Percentiles rank a stretch among this genome's conserved stretches.
phyloP scores from a whole-genome alignment of 108 stramenopile species.

The Skeletonema menzelii region DNA sequence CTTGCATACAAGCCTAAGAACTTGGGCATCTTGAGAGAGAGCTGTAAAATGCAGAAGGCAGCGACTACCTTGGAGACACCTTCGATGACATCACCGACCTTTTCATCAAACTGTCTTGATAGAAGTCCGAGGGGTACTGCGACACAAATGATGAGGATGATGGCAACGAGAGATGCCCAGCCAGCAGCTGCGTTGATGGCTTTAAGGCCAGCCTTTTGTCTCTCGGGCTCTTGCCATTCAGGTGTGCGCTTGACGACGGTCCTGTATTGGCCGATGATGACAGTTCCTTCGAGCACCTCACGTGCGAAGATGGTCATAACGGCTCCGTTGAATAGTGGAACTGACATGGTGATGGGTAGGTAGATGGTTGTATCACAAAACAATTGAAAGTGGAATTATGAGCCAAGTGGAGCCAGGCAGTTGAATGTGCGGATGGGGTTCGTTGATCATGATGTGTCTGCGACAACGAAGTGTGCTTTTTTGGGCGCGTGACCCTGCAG shows the following conservation, averaged over 20 bases:
- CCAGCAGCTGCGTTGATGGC: slow-evolving; percentile 66
- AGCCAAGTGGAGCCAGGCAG: too few species aligned
- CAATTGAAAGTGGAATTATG: neutral
- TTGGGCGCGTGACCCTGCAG: neutral
- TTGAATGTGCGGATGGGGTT: too few species aligned
- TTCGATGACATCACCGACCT: slow-evolving; percentile 64
- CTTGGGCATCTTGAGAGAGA: slow-evolving; percentile 80
- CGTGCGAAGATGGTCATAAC: slow-evolving; percentile 78
- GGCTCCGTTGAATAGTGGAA: slow-evolving; percentile 29
- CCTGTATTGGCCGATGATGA: slow-evolving; percentile 81
- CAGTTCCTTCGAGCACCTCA: slow-evolving; percentile 73
- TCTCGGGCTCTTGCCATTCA: slow-evolving; percentile 49
- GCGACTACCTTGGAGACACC: slow-evolving; percentile 81
- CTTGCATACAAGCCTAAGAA: slow-evolving; percentile 73
- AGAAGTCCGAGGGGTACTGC: slow-evolving; percentile 69
- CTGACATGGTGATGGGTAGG: neutral
- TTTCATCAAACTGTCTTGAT: slow-evolving; percentile 53
- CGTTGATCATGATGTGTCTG: too few species aligned
- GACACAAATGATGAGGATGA: slow-evolving; percentile 50
- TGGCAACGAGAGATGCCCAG: slow-evolving; percentile 56
- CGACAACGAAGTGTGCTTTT: too few species aligned
- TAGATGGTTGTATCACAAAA: neutral
- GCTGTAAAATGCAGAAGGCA: slow-evolving; percentile 64
- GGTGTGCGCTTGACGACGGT: slow-evolving; percentile 57
- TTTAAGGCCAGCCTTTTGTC: slow-evolving; percentile 51